Evolutionary conservation across 2,329 filamentous ascomycete genomes (phyloP), one percentile per base, ranked within the genome.

Genomic region (Ophiocordyceps unilateralis): DNA sequence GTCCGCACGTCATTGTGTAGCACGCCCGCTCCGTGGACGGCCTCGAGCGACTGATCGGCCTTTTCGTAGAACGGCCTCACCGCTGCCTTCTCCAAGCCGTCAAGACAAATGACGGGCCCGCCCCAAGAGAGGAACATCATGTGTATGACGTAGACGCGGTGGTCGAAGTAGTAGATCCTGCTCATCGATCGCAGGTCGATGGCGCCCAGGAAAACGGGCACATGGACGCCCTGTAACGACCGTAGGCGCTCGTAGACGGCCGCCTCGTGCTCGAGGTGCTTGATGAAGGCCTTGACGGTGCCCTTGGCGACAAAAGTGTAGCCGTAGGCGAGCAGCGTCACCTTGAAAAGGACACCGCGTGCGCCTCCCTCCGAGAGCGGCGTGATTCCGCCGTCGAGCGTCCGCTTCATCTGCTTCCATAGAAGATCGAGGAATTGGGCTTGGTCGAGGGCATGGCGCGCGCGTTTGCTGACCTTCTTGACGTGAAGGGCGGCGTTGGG

Each of bases 281-380:
- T 15, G 26, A 59, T 46, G 19, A 61, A 62, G 17, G 46, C 53
- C 20, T 15, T 22, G 2, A 61, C 52, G 1, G 57, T 67, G 20
- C 59, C 59, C 49, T 70, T 70, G 41, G 57, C 52, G 23, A 63
- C 52, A 39, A 69, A 61, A 2, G 58, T 65, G 51, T 69, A 69
- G 46, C 63, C 58, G 46, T 67, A 58, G 2, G 46, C 51, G 21
- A 60, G 48, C 34, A 69, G 54, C 9, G 58, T 63, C 4, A 69
- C 50, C 43, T 57, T 52, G 47, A 70, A 69, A 6, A 68, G 49
- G 5, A 58, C 60, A 15, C 63, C 58, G 9, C 58, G 55, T 1
- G 61, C 48, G 5, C 65, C 59, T 23, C 51, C 44, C n/a, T 51
- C 19, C 9, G 50, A 46, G 0, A 66, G 44, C 10, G 41, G 48